phyloP scores from a whole-genome alignment of 352 stramenopile species.

The Pythium dissimile region DNA sequence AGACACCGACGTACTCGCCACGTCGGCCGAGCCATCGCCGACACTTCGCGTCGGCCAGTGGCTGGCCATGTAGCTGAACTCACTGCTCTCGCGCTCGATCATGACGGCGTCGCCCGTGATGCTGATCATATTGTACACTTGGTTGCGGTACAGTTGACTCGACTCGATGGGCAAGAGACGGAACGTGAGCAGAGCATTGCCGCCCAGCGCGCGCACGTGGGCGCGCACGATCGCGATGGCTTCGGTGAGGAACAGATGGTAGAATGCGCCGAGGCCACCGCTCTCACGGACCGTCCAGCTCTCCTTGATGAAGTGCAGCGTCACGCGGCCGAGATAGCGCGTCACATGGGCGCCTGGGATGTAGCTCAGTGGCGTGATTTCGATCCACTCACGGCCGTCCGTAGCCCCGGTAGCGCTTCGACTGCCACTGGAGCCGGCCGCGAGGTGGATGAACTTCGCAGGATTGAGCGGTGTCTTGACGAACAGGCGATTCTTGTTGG shows the following conservation, averaged over 20 bases:
- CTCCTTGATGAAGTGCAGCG: conserved; percentile 89
- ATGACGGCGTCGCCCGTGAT: conserved; percentile 86
- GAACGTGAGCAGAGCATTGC: conserved; percentile 87
- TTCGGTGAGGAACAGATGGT: conserved; percentile 86
- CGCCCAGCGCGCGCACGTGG: conserved; percentile 75
- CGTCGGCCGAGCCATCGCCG: not conserved
- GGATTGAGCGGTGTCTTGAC: conserved; percentile 39
- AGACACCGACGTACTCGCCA: not conserved
- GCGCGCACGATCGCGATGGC: conserved; percentile 84
- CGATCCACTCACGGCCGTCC: conserved; percentile 76
- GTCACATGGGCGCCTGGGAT: conserved; percentile 68
- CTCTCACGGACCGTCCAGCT: conserved; percentile 87
- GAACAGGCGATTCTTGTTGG: conserved; percentile 32
- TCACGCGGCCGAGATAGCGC: conserved; percentile 81
- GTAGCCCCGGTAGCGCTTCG: conserved; percentile 12
- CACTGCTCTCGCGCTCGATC: conserved; percentile 49
- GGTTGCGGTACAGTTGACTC: conserved; percentile 84
- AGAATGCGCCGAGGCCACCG: conserved; percentile 81
- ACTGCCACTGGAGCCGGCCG: conserved; percentile 13
- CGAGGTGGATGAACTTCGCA: conserved; percentile 37
- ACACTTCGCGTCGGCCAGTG: conserved; percentile 4
- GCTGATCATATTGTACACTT: conserved; percentile 92
- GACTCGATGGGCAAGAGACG: conserved; percentile 85
- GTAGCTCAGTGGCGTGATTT: conserved; percentile 78
- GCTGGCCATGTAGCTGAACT: conserved; percentile 27